Percentiles rank a stretch among this genome's conserved stretches.
Evolutionary conservation across 805 yeast genomes (phyloP).

Genomic region (Teunomyces pallodes): DNA sequence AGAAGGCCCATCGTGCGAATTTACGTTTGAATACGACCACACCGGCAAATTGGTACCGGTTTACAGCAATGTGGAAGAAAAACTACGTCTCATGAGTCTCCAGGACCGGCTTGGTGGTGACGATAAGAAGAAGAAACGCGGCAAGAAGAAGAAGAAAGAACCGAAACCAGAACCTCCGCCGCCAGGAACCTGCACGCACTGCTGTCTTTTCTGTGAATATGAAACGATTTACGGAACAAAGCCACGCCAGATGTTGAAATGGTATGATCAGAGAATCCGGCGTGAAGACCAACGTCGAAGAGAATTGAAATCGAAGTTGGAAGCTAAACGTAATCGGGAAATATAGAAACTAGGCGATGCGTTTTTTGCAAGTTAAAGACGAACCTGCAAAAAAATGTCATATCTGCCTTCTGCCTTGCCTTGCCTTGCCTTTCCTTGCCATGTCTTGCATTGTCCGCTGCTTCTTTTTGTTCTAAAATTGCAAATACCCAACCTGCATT

Average conservation of each 20-base stretch:
- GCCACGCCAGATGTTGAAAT: slow-evolving; percentile 49
- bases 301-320: slow-evolving; percentile 36
- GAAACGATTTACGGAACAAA: slow-evolving; percentile 49
- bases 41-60: slow-evolving; percentile 42
- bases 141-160: slow-evolving; percentile 22
- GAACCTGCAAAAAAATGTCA: too few species aligned
- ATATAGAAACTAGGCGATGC: too few species aligned
- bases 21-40: slow-evolving; percentile 43
- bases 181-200: slow-evolving; percentile 8
- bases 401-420: too few species aligned
- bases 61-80: slow-evolving; percentile 37
- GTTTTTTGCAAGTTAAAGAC: too few species aligned
- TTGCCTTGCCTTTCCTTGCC: too few species aligned
- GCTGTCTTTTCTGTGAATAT: slow-evolving; percentile 53
- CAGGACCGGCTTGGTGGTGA: slow-evolving; percentile 13
- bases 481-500: background rate
- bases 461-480: too few species aligned
- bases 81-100: slow-evolving; percentile 31
- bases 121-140: slow-evolving; percentile 13
- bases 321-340: slow-evolving; percentile 6
- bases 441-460: too few species aligned
- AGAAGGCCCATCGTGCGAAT: slow-evolving; percentile 43
- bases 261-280: slow-evolving; percentile 40
- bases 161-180: too few species aligned
- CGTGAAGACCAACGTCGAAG: slow-evolving; percentile 27